These are phyloP conservation scores for Chlamydomonas asymmetrica DNA, from an alignment of 139 green algal species.

Conservation along the genomic window DNA sequence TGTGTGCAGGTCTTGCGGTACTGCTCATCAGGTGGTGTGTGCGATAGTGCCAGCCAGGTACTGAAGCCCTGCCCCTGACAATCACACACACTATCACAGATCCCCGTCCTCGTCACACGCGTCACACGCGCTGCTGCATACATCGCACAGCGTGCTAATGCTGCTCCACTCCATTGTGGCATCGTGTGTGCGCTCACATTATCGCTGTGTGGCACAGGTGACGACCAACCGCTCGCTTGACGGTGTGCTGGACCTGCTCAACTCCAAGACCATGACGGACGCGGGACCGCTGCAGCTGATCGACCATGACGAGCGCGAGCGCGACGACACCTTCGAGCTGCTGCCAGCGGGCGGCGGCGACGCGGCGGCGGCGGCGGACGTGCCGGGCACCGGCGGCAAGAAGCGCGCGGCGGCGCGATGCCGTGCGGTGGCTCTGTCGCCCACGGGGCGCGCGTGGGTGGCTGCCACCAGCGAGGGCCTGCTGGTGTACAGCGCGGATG, in stretches of 20 bases:
- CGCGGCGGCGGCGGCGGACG: slow-evolving; percentile 24
- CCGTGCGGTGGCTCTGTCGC: slow-evolving; percentile 78
- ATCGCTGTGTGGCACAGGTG: too few species aligned
- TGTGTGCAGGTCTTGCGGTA: too few species aligned
- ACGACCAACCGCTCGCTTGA: slow-evolving; percentile 82
- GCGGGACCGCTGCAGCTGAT: slow-evolving; percentile 88
- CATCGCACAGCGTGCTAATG: too few species aligned
- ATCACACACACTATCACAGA: too few species aligned
- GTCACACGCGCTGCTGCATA: too few species aligned
- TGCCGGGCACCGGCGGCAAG: slow-evolving; percentile 43
- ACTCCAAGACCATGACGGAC: slow-evolving; percentile 89
- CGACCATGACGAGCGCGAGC: slow-evolving; percentile 45
- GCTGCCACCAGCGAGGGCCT: slow-evolving; percentile 92
- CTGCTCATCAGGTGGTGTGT: too few species aligned
- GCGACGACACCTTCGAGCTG: slow-evolving; percentile 44
- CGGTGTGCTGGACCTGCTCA: slow-evolving; percentile 92
- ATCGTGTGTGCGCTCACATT: too few species aligned
- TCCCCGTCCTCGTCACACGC: too few species aligned
- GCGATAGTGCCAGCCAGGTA: too few species aligned
- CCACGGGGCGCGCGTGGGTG: slow-evolving; percentile 83
- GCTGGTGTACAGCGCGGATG: slow-evolving; percentile 87
- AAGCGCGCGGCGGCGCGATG: slow-evolving; percentile 51
- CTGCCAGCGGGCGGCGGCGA: slow-evolving; percentile 43
- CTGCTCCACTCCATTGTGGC: too few species aligned
- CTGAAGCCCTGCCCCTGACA: too few species aligned